Evolutionary conservation across 2,329 filamentous ascomycete genomes (phyloP).

Genomic region (Didymella glomerata): DNA sequence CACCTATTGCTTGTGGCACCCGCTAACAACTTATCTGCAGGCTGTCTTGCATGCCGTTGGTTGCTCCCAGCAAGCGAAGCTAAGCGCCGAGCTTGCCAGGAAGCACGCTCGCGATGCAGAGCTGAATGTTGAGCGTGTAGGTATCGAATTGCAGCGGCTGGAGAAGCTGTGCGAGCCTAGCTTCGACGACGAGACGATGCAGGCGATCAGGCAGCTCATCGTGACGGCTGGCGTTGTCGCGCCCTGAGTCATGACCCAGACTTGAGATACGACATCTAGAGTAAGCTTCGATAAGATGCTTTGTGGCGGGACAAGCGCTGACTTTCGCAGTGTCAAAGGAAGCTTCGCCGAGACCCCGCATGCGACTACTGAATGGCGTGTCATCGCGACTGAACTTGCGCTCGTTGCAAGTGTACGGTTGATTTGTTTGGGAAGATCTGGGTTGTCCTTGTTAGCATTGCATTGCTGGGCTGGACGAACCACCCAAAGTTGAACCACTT

Average conservation of each 20-base stretch:
- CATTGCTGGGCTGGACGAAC: not conserved
- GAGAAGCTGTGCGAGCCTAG: slow-evolving; percentile 21
- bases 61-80: slow-evolving; percentile 29
- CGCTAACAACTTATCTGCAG: slow-evolving; percentile 31
- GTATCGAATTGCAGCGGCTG: slow-evolving; percentile 22
- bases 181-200: slow-evolving; percentile 25
- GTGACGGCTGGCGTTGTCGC: not conserved
- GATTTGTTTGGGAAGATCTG: slow-evolving; percentile 4
- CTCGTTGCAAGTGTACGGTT: not conserved
- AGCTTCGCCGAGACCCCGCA: not conserved
- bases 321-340: not conserved
- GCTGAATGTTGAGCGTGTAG: slow-evolving; percentile 24
- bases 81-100: slow-evolving; percentile 30
- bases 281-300: not conserved
- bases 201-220: slow-evolving; percentile 22
- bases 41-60: slow-evolving; percentile 32
- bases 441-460: not conserved
- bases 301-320: not conserved
- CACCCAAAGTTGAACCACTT: not conserved
- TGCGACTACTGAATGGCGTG: too few relatives aligned
- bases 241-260: not conserved
- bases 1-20: slow-evolving; percentile 11
- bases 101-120: slow-evolving; percentile 36
- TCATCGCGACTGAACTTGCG: not conserved
- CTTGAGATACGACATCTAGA: not conserved